Base-by-base conservation (phyloP, 805 yeast genomes). In the Candida jianshihensis region DNA sequence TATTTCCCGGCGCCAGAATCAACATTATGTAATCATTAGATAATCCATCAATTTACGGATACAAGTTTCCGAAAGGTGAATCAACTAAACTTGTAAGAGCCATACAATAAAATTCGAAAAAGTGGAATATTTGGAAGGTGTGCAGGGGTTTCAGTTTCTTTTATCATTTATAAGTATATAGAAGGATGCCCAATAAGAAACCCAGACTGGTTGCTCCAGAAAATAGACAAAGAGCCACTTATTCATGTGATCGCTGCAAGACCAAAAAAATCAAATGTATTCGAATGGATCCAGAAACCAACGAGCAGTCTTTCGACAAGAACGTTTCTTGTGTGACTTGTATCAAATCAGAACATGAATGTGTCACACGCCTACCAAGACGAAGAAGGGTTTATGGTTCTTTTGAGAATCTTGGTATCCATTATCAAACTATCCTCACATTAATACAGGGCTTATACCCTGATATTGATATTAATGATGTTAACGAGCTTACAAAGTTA, bases 231-330 rank as follows among this genome's bases (percentile, higher is more conserved):
- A 43, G 73, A 32, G 72, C 72, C 0, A 57, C 64, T 4, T 68
- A 59, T 47, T 57, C 66, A 8, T 70, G 75, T 39, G 73, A 70
- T 43, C 44, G 72, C 12, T 70, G 75, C 42, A 68, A 68, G 46
- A 35, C 55, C 12, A 51, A 67, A 28, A 69, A 69, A 53, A 61
- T 29, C 24, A 29, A 29, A 16, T 29, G 31, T 19, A 29, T 29
- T 24, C 18, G 31, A 19, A 4, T 29, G 11, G 12, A 29, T 19
- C 14, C 21, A 5, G 21, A 4, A 6, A 27, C 30, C n/a, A 26
- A 28, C 4, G 13, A 30, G 8, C 40, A 36, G 22, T 38, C 36
- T 16, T 64, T 53, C 38, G 68, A 63, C 40, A 57, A 59, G 33
- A 53, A 56, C 6, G 59, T 67, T 3, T 66, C 71, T 0, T 69